Conservation (phyloP, 2,329 filamentous ascomycete genomes). For the Gnomoniopsis smithogilvyi region DNA sequence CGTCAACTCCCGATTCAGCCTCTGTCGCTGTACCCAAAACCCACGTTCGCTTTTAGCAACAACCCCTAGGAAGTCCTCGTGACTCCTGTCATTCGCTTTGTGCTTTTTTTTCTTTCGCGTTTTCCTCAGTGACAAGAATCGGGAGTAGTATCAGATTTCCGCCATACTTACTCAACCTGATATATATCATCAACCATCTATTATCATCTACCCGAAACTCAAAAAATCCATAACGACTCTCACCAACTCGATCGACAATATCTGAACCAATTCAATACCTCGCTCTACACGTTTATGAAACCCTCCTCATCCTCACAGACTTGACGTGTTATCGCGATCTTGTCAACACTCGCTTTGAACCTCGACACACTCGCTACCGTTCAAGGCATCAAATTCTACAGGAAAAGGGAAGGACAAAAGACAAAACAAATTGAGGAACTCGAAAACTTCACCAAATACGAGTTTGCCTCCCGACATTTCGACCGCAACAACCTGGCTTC, state of each 20-base stretch:
- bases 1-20: slow-evolving; percentile 34
- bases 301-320: slow-evolving; percentile 11
- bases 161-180: background rate
- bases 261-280: background rate
- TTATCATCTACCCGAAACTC: background rate
- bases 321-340: slow-evolving; percentile 17
- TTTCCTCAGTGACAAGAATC: slow-evolving; percentile 19
- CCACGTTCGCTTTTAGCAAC: slow-evolving; percentile 50
- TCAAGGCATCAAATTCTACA: slow-evolving; percentile 14
- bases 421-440: background rate
- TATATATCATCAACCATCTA: slow-evolving; percentile 3
- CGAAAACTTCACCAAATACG: slow-evolving; percentile 6
- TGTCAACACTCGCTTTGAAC: slow-evolving; percentile 22
- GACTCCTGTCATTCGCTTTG: slow-evolving; percentile 74
- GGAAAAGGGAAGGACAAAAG: slow-evolving; percentile 20
- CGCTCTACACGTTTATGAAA: background rate
- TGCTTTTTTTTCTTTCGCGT: slow-evolving; percentile 41
- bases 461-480: background rate
- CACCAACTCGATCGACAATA: background rate
- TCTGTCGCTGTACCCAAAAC: slow-evolving; percentile 35
- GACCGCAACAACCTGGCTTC: background rate
- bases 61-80: slow-evolving; percentile 64
- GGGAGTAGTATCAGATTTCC: slow-evolving; percentile 16
- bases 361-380: slow-evolving; percentile 37
- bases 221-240: background rate